Base-by-base conservation (phyloP, 2,329 filamentous ascomycete genomes). In the Dothideomycetidae sp. region DNA sequence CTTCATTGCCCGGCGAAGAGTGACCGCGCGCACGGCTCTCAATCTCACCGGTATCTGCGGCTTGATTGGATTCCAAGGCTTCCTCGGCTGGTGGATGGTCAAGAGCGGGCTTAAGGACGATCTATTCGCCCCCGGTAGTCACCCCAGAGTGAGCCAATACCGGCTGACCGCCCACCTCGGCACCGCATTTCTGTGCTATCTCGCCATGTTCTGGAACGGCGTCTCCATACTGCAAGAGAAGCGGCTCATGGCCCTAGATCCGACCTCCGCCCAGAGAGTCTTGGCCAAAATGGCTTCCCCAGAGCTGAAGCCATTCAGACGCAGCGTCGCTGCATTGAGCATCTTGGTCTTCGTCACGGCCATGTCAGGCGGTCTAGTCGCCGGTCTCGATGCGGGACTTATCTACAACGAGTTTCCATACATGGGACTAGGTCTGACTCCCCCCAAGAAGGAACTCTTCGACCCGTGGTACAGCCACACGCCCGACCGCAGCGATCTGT, bases 21-120 rank as follows among this genome's bases (percentile, higher is more conserved):
- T 96, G 31, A 81, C 82, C 15, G 68, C 67, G 36, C 74, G 72
- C 37, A 92, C 93, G 78, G 77, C 84, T 11, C 57, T 67, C 49
- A 78, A 81, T 44, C 68, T 98, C 10, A 63, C 75, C 29, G 88
- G 85, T 10, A 96, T 98, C 45, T 82, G 83, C 30, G 74, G 71
- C 33, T 67, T 96, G 50, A 94, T 98, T 51, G 90, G 84, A 38
- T 90, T 93, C 58, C 90, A 98, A 59, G 90, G 90, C 31, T 73
- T 90, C 52, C 78, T 98, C 46, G 90, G 90, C 38, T 98, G 90
- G 90, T 98, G 90, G 85, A 98, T 98, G 90, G 90, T 98, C 49
- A 92, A 92, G 61, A 92, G 82, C 9, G 90, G 90, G 2, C 68
- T 98, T 44, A 92, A 88, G 57, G 90, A 96, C 55, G 90, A 98